Base-by-base conservation (phyloP, 257 asterid species). In the Verbascum thapsus region DNA sequence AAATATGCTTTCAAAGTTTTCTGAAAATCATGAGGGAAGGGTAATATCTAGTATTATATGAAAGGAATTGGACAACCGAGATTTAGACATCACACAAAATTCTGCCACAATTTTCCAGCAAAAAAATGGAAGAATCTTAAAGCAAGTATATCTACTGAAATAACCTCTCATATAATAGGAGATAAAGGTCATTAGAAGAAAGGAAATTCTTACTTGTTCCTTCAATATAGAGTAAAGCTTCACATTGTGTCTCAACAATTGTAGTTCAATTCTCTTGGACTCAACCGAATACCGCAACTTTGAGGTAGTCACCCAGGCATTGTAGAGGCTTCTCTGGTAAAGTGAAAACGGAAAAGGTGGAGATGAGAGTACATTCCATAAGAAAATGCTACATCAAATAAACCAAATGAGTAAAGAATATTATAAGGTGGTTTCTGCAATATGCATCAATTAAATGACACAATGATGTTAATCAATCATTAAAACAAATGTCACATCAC, bases 261-360 rank as follows among this genome's bases (percentile, higher is more conserved):
- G 91, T 57, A 89, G 71, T 64, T 86, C 85, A 72, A 76, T 76
- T 66, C 83, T 80, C 79, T 83, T 87, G 57, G 85, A 79, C 61
- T 50, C 73, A 61, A 85, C 88, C 32, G 80, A 81, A 59, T 78
- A 83, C 67, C 82, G 76, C 82, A 90, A 70, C 64, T 82, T 87
- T 34, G 87, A 74, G 53, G 76, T 76, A 64, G 85, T 67, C 80
- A 80, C 73, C 91, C 91, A 85, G 55, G 94, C 91, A 74, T 78
- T 81, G 38, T 85, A 90, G 22, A 87, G 75, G 76, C 76, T 83
- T 77, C 84, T 81, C 97, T 90, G 91, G 61, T 60, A 50, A 67
- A 80, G 56, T 45, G 49, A 44, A 62, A 65, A 66, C 12, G 30
- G 38, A 51, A 34, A 43, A 19, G 38, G 41, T 39, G 53, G 59